These are phyloP conservation scores for Penicillium griseofulvum DNA, from an alignment of 2,329 filamentous ascomycete genomes.

Conservation along the genomic window DNA sequence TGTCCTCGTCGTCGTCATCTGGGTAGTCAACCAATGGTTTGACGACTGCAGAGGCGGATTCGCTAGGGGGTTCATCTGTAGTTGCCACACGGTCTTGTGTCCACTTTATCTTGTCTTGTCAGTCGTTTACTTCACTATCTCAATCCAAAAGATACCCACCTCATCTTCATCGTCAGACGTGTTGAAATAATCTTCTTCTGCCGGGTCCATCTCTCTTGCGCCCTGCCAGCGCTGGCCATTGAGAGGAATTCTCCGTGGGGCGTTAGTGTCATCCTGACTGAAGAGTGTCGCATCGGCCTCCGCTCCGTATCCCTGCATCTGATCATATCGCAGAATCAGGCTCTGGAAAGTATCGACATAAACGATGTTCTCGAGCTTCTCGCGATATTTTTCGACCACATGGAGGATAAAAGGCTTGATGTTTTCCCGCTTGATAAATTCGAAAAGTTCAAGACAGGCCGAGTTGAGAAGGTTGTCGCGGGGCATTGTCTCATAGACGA, in stretches of 20 bases:
- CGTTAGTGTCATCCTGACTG: constrained; percentile 65
- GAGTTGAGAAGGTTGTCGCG: constrained; percentile 92
- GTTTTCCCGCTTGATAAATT: constrained; percentile 79
- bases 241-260: constrained; percentile 44
- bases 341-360: constrained; percentile 83
- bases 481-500: constrained; percentile 81
- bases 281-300: constrained; percentile 66
- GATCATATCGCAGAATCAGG: constrained; percentile 74
- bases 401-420: constrained; percentile 80
- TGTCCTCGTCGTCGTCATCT: constrained; percentile 79
- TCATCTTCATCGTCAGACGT: constrained; percentile 82
- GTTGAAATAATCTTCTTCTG: constrained; percentile 94
- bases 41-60: constrained; percentile 55
- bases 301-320: constrained; percentile 65
- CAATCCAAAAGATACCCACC: constrained; percentile 24
- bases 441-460: constrained; percentile 89
- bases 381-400: constrained; percentile 78
- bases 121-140: not conserved
- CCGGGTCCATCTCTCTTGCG: constrained; percentile 78
- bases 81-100: constrained; percentile 38
- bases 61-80: constrained; percentile 52
- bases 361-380: constrained; percentile 70
- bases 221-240: constrained; percentile 64
- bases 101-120: constrained; percentile 27
- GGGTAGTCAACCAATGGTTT: constrained; percentile 87